Evolutionary conservation across 2,329 filamentous ascomycete species (phyloP), one percentile per base, ranked within the genome.

Genomic region (Fusarium compactum): DNA sequence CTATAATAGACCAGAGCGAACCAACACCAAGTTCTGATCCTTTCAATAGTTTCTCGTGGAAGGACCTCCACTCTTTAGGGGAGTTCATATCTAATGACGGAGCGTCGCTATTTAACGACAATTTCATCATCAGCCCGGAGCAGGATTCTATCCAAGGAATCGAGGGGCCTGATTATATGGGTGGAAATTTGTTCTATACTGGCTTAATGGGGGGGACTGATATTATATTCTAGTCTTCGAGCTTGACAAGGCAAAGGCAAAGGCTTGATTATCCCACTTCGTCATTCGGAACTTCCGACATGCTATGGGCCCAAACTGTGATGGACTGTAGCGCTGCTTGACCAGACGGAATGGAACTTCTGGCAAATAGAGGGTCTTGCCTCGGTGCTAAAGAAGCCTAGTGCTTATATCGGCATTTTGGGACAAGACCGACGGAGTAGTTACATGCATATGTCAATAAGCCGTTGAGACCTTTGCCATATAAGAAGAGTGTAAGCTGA

Each of bases 11-110:
- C 25, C 48, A 44, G 8, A 58, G 24, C 7, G 59, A 66, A 41
- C 40, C 51, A 3, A 43, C 55, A 70, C 80, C 76, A 73, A 83
- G 61, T 80, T 80, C 76, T 80, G 83, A 76, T 79, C 83, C 54
- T 2, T 80, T 84, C 3, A 86, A 88, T 54, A 85, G 87, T 45
- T 90, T 90, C 76, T 89, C 87, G 1, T 90, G 88, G 88, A 81
- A 88, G 2, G 87, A 90, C 72, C 78, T 90, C 8, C 85, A 86
- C 61, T 87, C 87, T 3, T 83, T 90, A 4, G 87, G 87, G 0
- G 87, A 89, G 66, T 89, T 86, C 62, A 80, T 81, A 46, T 75
- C 73, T 14, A 73, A 71, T 45, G 72, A 77, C 32, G 70, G 70
- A 24, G 52, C 74, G 1, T 55, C 55, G 2, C 55, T 67, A 20